A percentile compares a stretch with the other conserved stretches of the same genome.
Evolutionary conservation across 352 stramenopile species (phyloP).

Genomic region (Phytopythium aichiense): DNA sequence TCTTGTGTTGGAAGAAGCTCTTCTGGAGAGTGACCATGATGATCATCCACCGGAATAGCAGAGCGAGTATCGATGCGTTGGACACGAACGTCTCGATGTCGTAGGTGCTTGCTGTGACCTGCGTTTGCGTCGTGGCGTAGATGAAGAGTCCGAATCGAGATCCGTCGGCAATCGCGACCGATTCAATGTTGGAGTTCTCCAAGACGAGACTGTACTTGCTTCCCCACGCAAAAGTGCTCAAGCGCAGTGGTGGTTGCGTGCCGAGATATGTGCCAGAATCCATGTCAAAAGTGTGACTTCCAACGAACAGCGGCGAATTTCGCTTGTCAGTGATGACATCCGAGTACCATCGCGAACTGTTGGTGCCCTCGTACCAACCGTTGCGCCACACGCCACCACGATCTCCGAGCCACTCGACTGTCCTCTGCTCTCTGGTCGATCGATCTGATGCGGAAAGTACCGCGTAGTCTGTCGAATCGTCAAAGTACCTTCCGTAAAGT

Average conservation of each 20-base stretch:
- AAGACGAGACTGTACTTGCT: background rate
- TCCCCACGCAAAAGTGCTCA: background rate
- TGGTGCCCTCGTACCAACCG: background rate
- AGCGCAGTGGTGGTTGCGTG: too few relatives aligned
- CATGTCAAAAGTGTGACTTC: background rate
- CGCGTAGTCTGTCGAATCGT: background rate
- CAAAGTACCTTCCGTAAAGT: background rate
- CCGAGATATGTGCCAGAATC: background rate
- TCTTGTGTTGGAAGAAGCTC: background rate
- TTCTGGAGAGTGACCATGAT: conserved; percentile 9
- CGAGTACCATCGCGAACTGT: background rate
- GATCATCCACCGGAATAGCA: conserved; percentile 8
- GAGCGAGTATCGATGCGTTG: background rate
- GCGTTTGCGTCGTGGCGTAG: background rate
- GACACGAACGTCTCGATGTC: conserved; percentile 5
- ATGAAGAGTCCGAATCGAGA: conserved; percentile 8
- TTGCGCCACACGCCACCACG: background rate
- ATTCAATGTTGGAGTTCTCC: background rate
- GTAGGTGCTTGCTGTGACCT: background rate
- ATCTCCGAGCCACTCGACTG: background rate
- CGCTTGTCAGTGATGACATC: background rate
- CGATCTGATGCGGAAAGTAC: too few relatives aligned
- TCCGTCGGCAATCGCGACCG: conserved; percentile 5
- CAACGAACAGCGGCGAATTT: background rate
- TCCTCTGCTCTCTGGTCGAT: background rate